Evolutionary conservation across 2,329 filamentous ascomycete species (phyloP).

Genomic region (Cladorrhinum sp.): DNA sequence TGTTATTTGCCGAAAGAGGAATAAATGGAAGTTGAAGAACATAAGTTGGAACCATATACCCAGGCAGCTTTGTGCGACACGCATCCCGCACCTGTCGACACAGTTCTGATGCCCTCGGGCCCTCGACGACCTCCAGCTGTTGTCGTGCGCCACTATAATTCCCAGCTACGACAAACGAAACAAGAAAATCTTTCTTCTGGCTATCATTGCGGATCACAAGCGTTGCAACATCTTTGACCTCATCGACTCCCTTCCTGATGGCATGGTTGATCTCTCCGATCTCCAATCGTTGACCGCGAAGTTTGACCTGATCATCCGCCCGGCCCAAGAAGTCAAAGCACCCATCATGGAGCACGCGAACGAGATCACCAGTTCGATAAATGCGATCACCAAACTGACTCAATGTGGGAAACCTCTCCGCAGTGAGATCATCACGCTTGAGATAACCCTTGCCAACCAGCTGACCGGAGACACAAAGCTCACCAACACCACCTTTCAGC

Average conservation of each 20-base stretch:
- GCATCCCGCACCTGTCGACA: conserved; percentile 51
- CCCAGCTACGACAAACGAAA: conserved; percentile 64
- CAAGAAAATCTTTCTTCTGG: conserved; percentile 77
- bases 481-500: conserved; percentile 74
- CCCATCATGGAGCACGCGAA: conserved; percentile 73
- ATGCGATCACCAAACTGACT: conserved; percentile 56
- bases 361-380: conserved; percentile 87
- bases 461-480: conserved; percentile 83
- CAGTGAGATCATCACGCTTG: conserved; percentile 73
- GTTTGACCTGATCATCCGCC: conserved; percentile 87
- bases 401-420: conserved; percentile 70
- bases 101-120: conserved; percentile 38
- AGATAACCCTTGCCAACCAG: conserved; percentile 89
- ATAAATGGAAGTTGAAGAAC: conserved; percentile 69
- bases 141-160: neutral
- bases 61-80: conserved; percentile 69
- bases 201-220: conserved; percentile 69
- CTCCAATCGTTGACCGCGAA: conserved; percentile 84
- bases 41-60: conserved; percentile 90
- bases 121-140: conserved; percentile 29
- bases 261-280: conserved; percentile 88
- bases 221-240: conserved; percentile 69
- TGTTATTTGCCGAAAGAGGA: conserved; percentile 85
- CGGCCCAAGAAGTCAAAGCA: conserved; percentile 86
- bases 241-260: conserved; percentile 59